phyloP scores from a whole-genome alignment of 2,329 filamentous ascomycete genomes.

The Cladosporium cucumerinum region DNA sequence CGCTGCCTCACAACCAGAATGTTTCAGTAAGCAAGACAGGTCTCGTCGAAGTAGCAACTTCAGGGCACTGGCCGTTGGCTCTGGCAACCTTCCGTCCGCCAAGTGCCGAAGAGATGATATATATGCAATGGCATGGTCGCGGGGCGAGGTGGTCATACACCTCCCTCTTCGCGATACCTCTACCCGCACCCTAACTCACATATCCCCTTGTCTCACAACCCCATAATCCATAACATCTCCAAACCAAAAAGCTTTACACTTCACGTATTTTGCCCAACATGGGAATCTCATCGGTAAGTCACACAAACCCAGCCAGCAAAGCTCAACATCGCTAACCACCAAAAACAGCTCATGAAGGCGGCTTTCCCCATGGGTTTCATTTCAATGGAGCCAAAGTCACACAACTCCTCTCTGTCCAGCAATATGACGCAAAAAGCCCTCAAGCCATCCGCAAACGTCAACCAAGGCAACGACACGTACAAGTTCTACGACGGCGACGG shows the following conservation, averaged over 20 bases:
- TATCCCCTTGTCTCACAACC: neutral
- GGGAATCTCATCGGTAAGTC: conserved; percentile 7
- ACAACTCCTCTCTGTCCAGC: neutral
- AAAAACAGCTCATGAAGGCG: conserved; percentile 13
- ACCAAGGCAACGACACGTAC: conserved; percentile 22
- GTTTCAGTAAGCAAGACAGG: conserved; percentile 9
- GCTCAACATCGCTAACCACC: neutral
- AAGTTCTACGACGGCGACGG: conserved; percentile 36
- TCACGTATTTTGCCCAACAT: neutral
- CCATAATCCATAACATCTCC: neutral
- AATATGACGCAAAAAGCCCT: neutral
- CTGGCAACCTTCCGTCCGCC: conserved; percentile 4
- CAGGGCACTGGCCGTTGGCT: neutral
- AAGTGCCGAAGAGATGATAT: neutral
- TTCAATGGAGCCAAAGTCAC: neutral
- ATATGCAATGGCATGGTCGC: neutral
- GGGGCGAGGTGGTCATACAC: neutral
- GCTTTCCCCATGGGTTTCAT: conserved; percentile 15
- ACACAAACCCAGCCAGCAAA: neutral
- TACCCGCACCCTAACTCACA: neutral
- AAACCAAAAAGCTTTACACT: neutral
- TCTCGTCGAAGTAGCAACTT: conserved; percentile 17
- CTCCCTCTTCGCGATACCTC: neutral
- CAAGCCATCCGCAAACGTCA: neutral
- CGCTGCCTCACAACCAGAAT: neutral